These are phyloP conservation scores for Eucalyptus camaldulensis DNA, from an alignment of 345 rosid genomes.

Conservation along the genomic window DNA sequence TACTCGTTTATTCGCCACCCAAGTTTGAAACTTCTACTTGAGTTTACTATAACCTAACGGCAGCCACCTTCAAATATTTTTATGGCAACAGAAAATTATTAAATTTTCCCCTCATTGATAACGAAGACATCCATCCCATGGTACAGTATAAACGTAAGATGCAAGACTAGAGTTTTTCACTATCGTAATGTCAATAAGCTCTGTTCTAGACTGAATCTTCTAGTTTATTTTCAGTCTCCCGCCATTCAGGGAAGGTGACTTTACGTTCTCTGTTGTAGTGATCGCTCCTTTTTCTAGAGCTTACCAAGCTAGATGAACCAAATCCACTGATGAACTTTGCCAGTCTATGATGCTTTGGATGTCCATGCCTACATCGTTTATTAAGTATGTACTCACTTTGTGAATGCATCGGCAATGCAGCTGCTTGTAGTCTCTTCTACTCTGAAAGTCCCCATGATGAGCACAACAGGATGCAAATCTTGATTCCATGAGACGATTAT, in stretches of 20 bases:
- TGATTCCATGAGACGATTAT: too few species aligned
- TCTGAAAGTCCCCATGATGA: neutral
- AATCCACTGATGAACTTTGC: neutral
- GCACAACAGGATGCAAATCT: neutral
- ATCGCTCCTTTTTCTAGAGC: neutral
- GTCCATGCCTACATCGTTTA: neutral
- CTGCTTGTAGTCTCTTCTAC: neutral
- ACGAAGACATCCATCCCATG: neutral
- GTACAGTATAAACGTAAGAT: neutral
- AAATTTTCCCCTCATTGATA: neutral
- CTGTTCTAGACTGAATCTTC: neutral
- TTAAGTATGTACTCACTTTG: neutral
- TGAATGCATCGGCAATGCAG: neutral
- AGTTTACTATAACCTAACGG: neutral
- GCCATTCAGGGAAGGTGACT: neutral
- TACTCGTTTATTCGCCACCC: neutral
- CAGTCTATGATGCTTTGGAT: neutral
- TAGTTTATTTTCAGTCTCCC: neutral
- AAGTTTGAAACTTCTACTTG: neutral
- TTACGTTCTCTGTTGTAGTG: neutral
- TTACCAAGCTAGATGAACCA: neutral
- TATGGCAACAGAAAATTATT: neutral
- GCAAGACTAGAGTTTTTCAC: neutral
- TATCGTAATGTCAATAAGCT: neutral
- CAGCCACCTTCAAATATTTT: neutral